A percentile compares a stretch with the other conserved stretches of the same genome.
Evolutionary conservation across 257 asterid genomes (phyloP).

Genomic region (Nyctanthes arbortristis): DNA sequence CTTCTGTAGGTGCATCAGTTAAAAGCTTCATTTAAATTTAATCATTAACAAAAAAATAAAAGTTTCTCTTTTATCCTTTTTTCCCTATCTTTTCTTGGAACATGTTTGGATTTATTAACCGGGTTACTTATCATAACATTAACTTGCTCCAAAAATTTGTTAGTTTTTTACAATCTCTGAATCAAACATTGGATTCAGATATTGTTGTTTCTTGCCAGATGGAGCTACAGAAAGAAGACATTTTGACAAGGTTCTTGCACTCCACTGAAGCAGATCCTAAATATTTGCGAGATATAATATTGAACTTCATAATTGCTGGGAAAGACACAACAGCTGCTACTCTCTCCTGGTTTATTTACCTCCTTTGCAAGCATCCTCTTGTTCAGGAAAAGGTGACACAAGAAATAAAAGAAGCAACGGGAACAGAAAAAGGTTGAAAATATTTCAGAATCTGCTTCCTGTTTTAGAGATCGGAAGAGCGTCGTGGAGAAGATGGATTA

Average conservation of each 20-base stretch:
- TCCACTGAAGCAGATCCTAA: constrained; percentile 34
- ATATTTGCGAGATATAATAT: constrained; percentile 54
- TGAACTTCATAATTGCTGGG: constrained; percentile 61
- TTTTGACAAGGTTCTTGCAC: constrained; percentile 56
- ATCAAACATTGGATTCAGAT: not conserved
- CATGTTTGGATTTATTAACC: too few relatives aligned
- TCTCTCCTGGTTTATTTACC: constrained; percentile 54
- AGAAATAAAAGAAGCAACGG: constrained; percentile 38
- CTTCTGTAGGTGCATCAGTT: constrained; percentile 34
- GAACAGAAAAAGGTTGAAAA: constrained; percentile 15
- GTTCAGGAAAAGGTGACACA: constrained; percentile 51
- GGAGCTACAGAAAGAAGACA: constrained; percentile 55
- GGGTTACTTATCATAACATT: too few relatives aligned
- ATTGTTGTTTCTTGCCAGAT: constrained; percentile 23
- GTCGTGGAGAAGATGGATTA: constrained; percentile 61
- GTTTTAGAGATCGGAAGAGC: constrained; percentile 43
- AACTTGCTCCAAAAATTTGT: too few relatives aligned
- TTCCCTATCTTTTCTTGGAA: too few relatives aligned
- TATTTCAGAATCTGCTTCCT: constrained; percentile 37
- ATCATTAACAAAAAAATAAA: too few relatives aligned
- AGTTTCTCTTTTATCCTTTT: too few relatives aligned
- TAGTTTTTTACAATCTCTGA: too few relatives aligned
- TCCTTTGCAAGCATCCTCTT: constrained; percentile 52
- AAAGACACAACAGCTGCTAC: constrained; percentile 57
- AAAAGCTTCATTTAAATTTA: too few relatives aligned